phyloP scores from a whole-genome alignment of 371 early-diverging fungal genomes.

The Lichtheimia ramosa region DNA sequence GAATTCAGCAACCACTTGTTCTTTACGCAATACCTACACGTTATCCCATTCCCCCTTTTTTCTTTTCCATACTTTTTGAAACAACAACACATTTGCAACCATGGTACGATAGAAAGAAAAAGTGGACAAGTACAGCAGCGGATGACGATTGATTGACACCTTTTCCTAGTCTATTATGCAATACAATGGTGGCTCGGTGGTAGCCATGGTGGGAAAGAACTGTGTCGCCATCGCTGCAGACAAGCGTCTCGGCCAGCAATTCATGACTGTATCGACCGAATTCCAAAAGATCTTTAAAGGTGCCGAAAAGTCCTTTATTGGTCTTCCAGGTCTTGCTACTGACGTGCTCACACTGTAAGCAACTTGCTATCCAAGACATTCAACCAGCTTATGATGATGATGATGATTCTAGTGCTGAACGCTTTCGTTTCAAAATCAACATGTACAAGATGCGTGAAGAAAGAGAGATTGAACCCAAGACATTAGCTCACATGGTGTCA shows the following conservation, averaged over 20 bases:
- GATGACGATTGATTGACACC: not conserved
- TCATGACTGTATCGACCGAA: slow-evolving; percentile 91
- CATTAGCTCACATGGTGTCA: slow-evolving; percentile 94
- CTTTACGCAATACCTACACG: not conserved
- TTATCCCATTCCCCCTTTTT: not conserved
- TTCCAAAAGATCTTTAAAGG: slow-evolving; percentile 94
- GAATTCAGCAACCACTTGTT: too few relatives aligned
- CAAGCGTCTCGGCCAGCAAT: slow-evolving; percentile 89
- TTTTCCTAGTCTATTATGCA: slow-evolving; percentile 75
- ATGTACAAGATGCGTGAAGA: slow-evolving; percentile 98
- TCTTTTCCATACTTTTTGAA: not conserved
- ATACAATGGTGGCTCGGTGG: slow-evolving; percentile 94
- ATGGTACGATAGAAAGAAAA: slow-evolving; percentile 2
- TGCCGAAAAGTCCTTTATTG: slow-evolving; percentile 86
- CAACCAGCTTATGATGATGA: not conserved
- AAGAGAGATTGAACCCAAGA: slow-evolving; percentile 95
- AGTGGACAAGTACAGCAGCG: too few relatives aligned
- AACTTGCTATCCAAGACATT: not conserved
- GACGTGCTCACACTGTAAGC: slow-evolving; percentile 95
- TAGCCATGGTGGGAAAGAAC: slow-evolving; percentile 99
- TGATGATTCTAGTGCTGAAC: slow-evolving; percentile 64
- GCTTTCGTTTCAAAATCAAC: slow-evolving; percentile 93
- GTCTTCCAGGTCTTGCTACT: slow-evolving; percentile 95
- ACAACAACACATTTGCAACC: not conserved
- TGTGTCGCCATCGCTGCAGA: slow-evolving; percentile 99